Percentiles rank a stretch among this genome's conserved stretches.
Conservation (phyloP, 2,329 filamentous ascomycete genomes). For the Pseudocercospora fuligena region DNA sequence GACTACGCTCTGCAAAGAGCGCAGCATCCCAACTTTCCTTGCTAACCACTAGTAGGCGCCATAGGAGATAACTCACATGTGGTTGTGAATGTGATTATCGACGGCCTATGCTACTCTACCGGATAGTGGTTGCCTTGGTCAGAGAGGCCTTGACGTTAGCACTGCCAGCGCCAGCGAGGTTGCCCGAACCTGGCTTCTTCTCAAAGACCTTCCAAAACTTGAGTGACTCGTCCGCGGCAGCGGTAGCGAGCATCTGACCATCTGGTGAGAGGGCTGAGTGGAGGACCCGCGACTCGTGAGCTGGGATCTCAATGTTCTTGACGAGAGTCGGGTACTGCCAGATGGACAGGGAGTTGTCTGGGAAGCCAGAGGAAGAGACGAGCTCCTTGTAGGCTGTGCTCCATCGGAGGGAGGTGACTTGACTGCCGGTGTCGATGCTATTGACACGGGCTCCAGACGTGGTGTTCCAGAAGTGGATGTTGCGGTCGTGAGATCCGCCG, state of each 20-base stretch:
- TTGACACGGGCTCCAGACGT: constrained; percentile 97
- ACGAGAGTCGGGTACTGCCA: constrained; percentile 98
- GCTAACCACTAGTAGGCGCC: not conserved
- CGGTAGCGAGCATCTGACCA: constrained; percentile 96
- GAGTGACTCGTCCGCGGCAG: constrained; percentile 92
- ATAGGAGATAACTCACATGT: not conserved
- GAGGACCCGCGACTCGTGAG: constrained; percentile 93
- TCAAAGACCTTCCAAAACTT: constrained; percentile 99
- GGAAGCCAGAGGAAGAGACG: constrained; percentile 95
- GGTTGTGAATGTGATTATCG: not conserved
- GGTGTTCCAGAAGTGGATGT: constrained; percentile 99
- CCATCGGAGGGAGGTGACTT: constrained; percentile 96
- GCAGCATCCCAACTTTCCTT: not conserved
- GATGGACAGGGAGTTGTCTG: constrained; percentile 98
- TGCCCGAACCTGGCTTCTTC: constrained; percentile 84
- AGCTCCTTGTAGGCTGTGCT: constrained; percentile 97
- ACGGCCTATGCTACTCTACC: constrained; percentile 26
- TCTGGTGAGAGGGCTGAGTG: constrained; percentile 97
- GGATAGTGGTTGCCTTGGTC: constrained; percentile 86
- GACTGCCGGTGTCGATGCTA: constrained; percentile 97
- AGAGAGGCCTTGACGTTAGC: constrained; percentile 74
- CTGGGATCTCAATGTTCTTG: constrained; percentile 96
- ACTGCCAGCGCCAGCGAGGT: constrained; percentile 67
- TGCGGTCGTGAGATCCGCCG: constrained; percentile 92
- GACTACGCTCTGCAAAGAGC: not conserved